phyloP scores from a whole-genome alignment of 495 filamentous ascomycete species.

The Penicillium canariense region DNA sequence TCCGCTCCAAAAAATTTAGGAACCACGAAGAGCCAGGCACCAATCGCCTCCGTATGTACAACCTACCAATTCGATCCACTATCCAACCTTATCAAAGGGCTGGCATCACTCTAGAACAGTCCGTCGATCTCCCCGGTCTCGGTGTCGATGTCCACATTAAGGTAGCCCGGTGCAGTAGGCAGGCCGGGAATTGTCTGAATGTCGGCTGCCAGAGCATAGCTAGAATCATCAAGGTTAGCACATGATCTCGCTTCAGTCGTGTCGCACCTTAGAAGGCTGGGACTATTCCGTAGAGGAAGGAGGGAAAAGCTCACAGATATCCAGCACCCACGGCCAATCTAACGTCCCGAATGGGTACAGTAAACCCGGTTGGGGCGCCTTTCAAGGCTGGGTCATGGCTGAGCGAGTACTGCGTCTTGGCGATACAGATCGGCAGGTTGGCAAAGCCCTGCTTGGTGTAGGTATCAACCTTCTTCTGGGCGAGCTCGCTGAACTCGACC shows the following conservation, averaged over 20 bases:
- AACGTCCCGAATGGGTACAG: constrained; percentile 91
- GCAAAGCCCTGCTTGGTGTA: constrained; percentile 91
- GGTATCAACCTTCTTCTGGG: constrained; percentile 92
- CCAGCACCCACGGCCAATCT: constrained; percentile 90
- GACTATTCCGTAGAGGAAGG: not conserved
- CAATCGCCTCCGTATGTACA: constrained; percentile 9
- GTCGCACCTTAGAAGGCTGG: not conserved
- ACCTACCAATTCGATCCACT: constrained; percentile 7
- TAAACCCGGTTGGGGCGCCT: constrained; percentile 95
- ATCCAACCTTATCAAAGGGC: not conserved
- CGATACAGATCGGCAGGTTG: constrained; percentile 91
- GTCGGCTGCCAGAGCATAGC: constrained; percentile 91
- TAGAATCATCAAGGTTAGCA: constrained; percentile 25
- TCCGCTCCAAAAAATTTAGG: not conserved
- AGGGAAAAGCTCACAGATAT: constrained; percentile 63
- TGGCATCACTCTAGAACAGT: constrained; percentile 63
- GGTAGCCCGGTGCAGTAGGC: constrained; percentile 91
- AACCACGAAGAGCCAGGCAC: not conserved
- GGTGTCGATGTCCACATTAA: constrained; percentile 91
- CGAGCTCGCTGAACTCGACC: constrained; percentile 91
- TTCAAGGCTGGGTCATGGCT: constrained; percentile 92
- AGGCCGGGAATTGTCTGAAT: constrained; percentile 98
- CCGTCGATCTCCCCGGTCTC: constrained; percentile 96
- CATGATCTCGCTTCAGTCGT: not conserved
- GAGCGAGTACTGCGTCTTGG: constrained; percentile 97